Evolutionary conservation across 371 early-diverging fungal genomes (phyloP), one percentile per base, ranked within the genome.

Genomic region (Syncephalastrum racemosum): DNA sequence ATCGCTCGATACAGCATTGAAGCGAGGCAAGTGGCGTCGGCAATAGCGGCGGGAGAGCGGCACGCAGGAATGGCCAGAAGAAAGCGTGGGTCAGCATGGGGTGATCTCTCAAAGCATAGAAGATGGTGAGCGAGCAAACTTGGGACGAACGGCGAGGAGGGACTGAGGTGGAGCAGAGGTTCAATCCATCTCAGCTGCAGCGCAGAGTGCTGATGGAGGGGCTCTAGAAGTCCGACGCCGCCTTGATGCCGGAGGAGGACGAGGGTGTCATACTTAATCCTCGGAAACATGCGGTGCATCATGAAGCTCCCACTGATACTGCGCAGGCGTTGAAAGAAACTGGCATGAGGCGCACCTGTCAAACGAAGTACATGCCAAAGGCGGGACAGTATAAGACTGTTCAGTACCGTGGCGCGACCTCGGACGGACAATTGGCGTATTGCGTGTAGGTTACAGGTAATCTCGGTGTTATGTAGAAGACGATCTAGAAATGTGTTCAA

Each of bases 281-380:
- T 22, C 1, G 66, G 62, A 16, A 55, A 66, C 19, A 52, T 59
- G 4, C 42, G 40, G 27, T 20, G 36, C 15, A 36, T 50, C 10
- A 66, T 10, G 36, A 66, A 66, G 2, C 44, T 20, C 6, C 22
- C 16, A 13, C 54, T 53, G 1, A 53, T 16, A 1, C 52, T 54
- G 20, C 53, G 23, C 2, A 66, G 12, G 16, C 40, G 7, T 0
- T 2, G 12, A 2, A 39, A 27, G 18, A 62, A 46, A 12, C 40
- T 56, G 1, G 6, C 13, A 1, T 4, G 15, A 4, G 68, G 55
- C 0, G 53, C 54, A 0, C 50, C 16, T 20, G 53, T 41, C 0
- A 68, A 40, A 10, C 69, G 53, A 0, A 65, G 47, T 3, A 66
- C 44, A 53, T 73, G 66, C 70, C 73, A 73, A 1, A 63, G 41